These are phyloP conservation scores for Dioscorea dumetorum DNA, from an alignment of 106 monocot species.

Conservation along the genomic window DNA sequence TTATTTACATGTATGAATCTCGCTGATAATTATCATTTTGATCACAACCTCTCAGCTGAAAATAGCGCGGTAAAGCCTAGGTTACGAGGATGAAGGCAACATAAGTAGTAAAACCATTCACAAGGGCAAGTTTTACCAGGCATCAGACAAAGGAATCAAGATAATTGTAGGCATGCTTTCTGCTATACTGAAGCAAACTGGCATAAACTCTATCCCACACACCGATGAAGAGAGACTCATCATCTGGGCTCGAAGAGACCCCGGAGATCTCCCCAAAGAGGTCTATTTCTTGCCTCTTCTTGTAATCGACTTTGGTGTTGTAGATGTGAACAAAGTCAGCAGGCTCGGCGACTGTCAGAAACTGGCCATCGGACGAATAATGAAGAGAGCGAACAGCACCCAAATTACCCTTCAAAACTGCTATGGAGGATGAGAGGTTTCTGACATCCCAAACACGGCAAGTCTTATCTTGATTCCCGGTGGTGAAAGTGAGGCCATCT, in stretches of 20 bases:
- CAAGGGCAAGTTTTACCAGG: too few relatives aligned
- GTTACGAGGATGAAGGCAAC: too few relatives aligned
- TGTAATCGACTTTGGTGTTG: slow-evolving; percentile 34
- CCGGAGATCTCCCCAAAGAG: slow-evolving; percentile 83
- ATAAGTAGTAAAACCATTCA: too few relatives aligned
- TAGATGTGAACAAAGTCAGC: slow-evolving; percentile 80
- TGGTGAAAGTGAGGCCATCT: slow-evolving; percentile 36
- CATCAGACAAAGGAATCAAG: slow-evolving; percentile 13
- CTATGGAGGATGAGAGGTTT: slow-evolving; percentile 46
- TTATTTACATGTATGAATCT: too few relatives aligned
- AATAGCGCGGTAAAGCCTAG: too few relatives aligned
- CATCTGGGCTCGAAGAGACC: slow-evolving; percentile 54
- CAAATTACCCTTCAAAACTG: slow-evolving; percentile 50
- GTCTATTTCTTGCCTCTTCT: slow-evolving; percentile 61
- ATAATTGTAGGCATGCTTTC: slow-evolving; percentile 25
- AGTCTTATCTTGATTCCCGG: slow-evolving; percentile 75
- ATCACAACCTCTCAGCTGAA: too few relatives aligned
- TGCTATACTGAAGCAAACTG: slow-evolving; percentile 50
- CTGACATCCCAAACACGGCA: slow-evolving; percentile 66
- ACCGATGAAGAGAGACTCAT: slow-evolving; percentile 62
- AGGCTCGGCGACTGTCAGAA: slow-evolving; percentile 66
- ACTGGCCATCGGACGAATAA: slow-evolving; percentile 56
- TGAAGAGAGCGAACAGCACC: slow-evolving; percentile 66
- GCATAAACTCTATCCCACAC: slow-evolving; percentile 74
- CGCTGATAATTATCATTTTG: too few relatives aligned